phyloP scores from a whole-genome alignment of 2,329 filamentous ascomycete species.

The Geosmithia flava region DNA sequence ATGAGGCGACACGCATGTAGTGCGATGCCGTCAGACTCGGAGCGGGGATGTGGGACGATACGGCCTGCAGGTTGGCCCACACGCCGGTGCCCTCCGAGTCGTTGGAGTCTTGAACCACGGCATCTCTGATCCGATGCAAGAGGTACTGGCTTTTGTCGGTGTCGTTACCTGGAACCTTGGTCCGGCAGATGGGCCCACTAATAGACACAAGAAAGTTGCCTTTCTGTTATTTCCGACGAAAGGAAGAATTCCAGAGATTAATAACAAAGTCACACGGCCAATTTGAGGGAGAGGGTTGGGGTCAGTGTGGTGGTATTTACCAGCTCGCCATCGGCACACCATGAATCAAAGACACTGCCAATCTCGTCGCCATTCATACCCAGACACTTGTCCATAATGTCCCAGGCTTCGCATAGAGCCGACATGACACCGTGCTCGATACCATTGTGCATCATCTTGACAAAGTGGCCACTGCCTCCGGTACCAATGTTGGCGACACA shows the following conservation, averaged over 20 bases:
- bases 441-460: slow-evolving; percentile 67
- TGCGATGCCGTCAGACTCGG: slow-evolving; percentile 53
- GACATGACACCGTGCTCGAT: slow-evolving; percentile 64
- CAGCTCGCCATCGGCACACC: slow-evolving; percentile 47
- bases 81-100: slow-evolving; percentile 54
- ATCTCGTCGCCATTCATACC: slow-evolving; percentile 49
- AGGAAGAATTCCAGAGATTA: not conserved
- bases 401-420: slow-evolving; percentile 52
- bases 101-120: slow-evolving; percentile 58
- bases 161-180: slow-evolving; percentile 23
- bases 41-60: slow-evolving; percentile 47
- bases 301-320: not conserved
- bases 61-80: slow-evolving; percentile 52
- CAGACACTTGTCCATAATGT: slow-evolving; percentile 45
- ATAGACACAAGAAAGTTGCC: slow-evolving; percentile 53
- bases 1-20: slow-evolving; percentile 50
- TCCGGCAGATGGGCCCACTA: slow-evolving; percentile 45
- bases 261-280: not conserved
- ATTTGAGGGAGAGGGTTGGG: too few relatives aligned
- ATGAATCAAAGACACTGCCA: slow-evolving; percentile 42
- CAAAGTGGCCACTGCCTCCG: slow-evolving; percentile 55
- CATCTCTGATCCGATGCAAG: slow-evolving; percentile 51
- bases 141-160: slow-evolving; percentile 25
- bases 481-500: slow-evolving; percentile 50
- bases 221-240: not conserved